These are phyloP conservation scores for Polychaeton citri DNA, from an alignment of 2,329 filamentous ascomycete genomes.

Conservation along the genomic window DNA sequence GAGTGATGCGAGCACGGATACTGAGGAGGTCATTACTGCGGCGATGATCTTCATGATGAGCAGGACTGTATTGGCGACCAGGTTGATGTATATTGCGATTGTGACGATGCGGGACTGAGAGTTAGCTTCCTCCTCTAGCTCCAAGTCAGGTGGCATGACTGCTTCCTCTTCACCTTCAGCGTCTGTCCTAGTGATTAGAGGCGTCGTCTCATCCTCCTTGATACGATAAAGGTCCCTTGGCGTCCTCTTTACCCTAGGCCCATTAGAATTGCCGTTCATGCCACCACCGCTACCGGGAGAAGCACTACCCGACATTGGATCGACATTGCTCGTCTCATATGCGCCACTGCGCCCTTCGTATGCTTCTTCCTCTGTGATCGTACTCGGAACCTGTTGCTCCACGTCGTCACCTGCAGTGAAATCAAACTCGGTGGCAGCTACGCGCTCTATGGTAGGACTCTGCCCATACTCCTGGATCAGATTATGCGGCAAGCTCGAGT, in stretches of 20 bases:
- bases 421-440: conserved; percentile 23
- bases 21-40: conserved; percentile 62
- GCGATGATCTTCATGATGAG: conserved; percentile 66
- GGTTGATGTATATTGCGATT: conserved; percentile 78
- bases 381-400: conserved; percentile 43
- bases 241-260: conserved; percentile 54
- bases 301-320: conserved; percentile 3
- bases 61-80: conserved; percentile 62
- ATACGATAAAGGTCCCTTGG: conserved; percentile 76
- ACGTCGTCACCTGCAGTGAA: conserved; percentile 3
- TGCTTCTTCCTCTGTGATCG: conserved; percentile 57
- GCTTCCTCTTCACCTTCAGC: conserved; percentile 33
- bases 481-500: conserved; percentile 84
- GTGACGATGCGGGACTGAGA: conserved; percentile 64
- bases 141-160: conserved; percentile 54
- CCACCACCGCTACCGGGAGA: conserved; percentile 3
- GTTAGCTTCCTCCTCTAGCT: conserved; percentile 54
- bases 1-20: conserved; percentile 67
- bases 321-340: no score
- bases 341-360: no score
- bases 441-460: conserved; percentile 28
- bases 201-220: conserved; percentile 47
- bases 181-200: conserved; percentile 41
- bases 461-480: conserved; percentile 80
- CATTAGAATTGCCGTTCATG: conserved; percentile 8